Base-by-base conservation (phyloP, 306 rosid species). In the Dryas alaskensis region DNA sequence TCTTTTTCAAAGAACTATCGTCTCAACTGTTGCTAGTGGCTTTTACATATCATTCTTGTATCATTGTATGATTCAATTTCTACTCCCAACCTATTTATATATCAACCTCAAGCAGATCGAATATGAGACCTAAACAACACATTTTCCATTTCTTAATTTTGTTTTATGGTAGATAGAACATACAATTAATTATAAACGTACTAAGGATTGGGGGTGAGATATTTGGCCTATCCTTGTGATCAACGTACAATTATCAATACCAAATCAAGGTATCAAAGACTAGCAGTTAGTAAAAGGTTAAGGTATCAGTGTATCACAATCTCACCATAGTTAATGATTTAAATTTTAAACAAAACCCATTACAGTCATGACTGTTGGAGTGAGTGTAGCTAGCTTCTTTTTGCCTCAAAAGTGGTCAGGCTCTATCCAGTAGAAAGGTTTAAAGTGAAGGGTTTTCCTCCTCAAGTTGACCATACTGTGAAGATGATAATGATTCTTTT, bases 381-480 rank as follows among this genome's bases (percentile, higher is more conserved):
- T 31, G 37, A 31, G 60, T 52, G 13, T 22, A 40, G 16, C 37
- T 6, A 39, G 39, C 6, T 9, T 4, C 46, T 47, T 43, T 65
- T 47, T 10, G 39, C 19, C 45, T 55, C 42, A 67, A 68, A 76
- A 68, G 74, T 40, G 22, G 45, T 22, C 63, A 67, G 74, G n/a
- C 51, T 39, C 37, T 49, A 60, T 68, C 69, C 49, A 47, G 14
- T 40, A 22, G 2, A 70, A 76, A 68, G 49, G 8, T 22, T 54
- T 55, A 51, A 22, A 58, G 22, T 7, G 67, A 16, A 73, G 8
- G 51, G 60, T 16, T 27, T 60, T 75, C 40, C 61, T 19, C 57
- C 65, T n/a, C 42, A 46, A 75, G 74, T 76, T 76, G 74, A 76
- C 79, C 79, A 13, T n/a, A 16, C 63, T 45, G 58, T 76, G 74